A percentile compares a stretch with the other conserved stretches of the same genome.
These are phyloP conservation scores for Leishmania braziliensis DNA, from an alignment of 208 protist species.

Conservation along the genomic window DNA sequence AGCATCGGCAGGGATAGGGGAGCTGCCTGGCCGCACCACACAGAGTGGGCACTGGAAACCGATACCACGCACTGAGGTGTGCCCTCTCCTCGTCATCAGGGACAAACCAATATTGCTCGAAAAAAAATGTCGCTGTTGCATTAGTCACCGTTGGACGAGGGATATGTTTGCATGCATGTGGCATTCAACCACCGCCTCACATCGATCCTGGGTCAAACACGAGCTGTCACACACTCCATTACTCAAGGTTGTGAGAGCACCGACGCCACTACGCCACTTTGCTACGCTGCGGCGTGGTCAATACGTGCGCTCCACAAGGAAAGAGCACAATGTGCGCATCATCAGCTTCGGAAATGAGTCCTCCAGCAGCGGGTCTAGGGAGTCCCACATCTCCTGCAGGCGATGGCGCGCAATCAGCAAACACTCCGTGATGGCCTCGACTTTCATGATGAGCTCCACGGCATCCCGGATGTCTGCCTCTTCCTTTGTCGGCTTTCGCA, in stretches of 20 bases:
- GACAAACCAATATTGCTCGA: not conserved
- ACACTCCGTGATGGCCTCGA: constrained; percentile 34
- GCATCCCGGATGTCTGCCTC: constrained; percentile 26
- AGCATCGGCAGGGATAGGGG: too few species aligned
- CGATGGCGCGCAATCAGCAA: constrained; percentile 35
- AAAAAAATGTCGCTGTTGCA: not conserved
- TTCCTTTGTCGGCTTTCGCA: constrained; percentile 31
- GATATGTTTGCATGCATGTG: not conserved
- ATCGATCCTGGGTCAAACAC: too few species aligned
- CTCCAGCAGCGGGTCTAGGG: constrained; percentile 39
- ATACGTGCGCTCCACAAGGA: constrained; percentile 30
- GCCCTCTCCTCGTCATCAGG: too few species aligned
- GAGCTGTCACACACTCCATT: not conserved
- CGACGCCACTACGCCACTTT: not conserved
- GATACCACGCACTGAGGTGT: too few species aligned
- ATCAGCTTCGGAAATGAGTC: constrained; percentile 59
- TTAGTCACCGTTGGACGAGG: not conserved
- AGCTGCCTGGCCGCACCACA: too few species aligned
- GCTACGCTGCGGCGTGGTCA: constrained; percentile 14
- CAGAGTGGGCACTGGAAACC: too few species aligned
- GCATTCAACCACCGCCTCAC: not conserved
- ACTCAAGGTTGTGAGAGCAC: not conserved
- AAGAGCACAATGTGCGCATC: constrained; percentile 54
- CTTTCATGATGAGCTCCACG: constrained; percentile 33
- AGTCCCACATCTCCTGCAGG: constrained; percentile 44